A percentile compares a stretch with the other conserved stretches of the same genome.
Evolutionary conservation across 176 grass and related monocot genomes (phyloP).

Genomic region (Rhynchospora breviuscula): DNA sequence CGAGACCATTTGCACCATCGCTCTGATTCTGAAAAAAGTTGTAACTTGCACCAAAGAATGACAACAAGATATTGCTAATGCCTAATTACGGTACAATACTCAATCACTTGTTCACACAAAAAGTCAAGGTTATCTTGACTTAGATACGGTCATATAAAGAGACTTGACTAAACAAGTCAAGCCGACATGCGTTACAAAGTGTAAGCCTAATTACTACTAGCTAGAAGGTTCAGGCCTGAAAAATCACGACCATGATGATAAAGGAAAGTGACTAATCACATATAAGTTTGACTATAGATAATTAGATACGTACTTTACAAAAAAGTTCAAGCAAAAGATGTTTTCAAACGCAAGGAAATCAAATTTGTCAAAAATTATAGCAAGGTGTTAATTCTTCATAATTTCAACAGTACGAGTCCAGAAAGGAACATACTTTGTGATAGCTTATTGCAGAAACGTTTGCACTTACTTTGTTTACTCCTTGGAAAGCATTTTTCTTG

Average conservation of each 20-base stretch:
- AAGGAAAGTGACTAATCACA: background rate
- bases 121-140: background rate
- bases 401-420: too few species aligned
- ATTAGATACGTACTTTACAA: background rate
- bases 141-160: background rate
- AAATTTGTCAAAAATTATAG: too few species aligned
- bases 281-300: background rate
- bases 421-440: too few species aligned
- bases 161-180: constrained; percentile 15
- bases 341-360: too few species aligned
- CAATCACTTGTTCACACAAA: background rate
- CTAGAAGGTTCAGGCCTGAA: background rate
- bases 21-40: too few species aligned
- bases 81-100: background rate
- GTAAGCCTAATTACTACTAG: background rate
- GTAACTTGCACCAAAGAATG: background rate
- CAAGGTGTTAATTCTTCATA: too few species aligned
- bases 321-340: background rate
- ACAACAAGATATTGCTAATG: background rate
- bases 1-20: too few species aligned
- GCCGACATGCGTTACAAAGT: background rate
- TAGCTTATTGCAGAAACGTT: too few species aligned
- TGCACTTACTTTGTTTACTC: too few species aligned
- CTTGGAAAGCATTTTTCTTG: too few species aligned
- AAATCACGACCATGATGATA: background rate